Evolutionary conservation across 2,329 filamentous ascomycete genomes (phyloP), one percentile per base, ranked within the genome.

Genomic region (Volutella citrinella): DNA sequence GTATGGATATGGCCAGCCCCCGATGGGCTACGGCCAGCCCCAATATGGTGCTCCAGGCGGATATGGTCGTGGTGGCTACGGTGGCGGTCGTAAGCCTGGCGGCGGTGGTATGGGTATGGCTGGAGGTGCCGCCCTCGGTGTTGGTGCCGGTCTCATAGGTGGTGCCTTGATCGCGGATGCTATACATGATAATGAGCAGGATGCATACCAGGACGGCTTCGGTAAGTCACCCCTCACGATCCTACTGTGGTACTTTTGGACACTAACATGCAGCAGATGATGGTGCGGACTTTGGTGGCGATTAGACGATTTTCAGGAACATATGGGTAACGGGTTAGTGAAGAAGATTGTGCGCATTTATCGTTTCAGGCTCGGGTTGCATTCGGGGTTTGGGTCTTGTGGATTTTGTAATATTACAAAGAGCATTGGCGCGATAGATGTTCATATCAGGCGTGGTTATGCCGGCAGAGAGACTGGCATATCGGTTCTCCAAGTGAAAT

Each of bases 81-180:
- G 62, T 32, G 57, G 56, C 10, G 54, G 59, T 40, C 70, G 65
- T 40, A 70, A 68, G 50, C 48, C 59, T 28, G 60, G 60, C 31
- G 64, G 66, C 17, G 63, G 61, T 27, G 59, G 61, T 14, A 57
- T 91, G 64, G 86, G 87, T n/a, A 72, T 76, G 40, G 78, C 73
- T 3, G 87, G 86, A 29, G 87, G 82, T 32, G 79, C 82, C 8
- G 86, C 86, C 15, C 66, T 95, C 26, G 89, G 89, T 65, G 61
- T 87, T 5, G 89, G 88, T 48, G 89, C 84, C 44, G 89, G 89
- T 60, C 55, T 95, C 56, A 52, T 95, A 2, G 90, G 88, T 49
- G 89, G 89, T 35, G 76, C 79, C 42, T 43, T 95, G 51, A 61
- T 95, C 19, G 82, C 73, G 3, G 70, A 84, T 53, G 81, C 82